Evolutionary conservation across 352 stramenopile species (phyloP).

Genomic region (Phytophthora pseudosyringae): DNA sequence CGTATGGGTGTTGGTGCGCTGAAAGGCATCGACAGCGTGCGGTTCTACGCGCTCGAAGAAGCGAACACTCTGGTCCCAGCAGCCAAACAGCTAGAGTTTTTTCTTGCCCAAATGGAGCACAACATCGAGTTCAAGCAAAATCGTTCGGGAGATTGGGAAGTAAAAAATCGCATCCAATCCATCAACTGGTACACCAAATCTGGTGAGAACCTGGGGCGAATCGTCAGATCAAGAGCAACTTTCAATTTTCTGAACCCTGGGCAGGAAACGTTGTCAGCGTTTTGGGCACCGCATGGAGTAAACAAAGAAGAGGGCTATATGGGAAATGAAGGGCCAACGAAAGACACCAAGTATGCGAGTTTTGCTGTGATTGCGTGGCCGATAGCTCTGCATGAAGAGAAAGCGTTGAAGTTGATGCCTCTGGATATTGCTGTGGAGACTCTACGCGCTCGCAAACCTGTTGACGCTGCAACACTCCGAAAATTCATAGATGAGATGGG

Average conservation of each 20-base stretch:
- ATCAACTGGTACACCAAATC: slow-evolving; percentile 14
- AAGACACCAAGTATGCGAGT: slow-evolving; percentile 18
- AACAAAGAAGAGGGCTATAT: slow-evolving; percentile 17
- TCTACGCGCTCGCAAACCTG: background rate
- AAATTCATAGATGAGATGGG: background rate
- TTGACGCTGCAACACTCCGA: slow-evolving; percentile 4
- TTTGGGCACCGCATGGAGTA: slow-evolving; percentile 17
- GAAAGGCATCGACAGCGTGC: background rate
- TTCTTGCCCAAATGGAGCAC: slow-evolving; percentile 10
- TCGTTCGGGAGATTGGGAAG: background rate
- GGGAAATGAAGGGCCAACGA: slow-evolving; percentile 24
- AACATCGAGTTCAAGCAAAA: slow-evolving; percentile 10
- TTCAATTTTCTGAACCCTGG: slow-evolving; percentile 37
- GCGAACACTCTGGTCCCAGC: too few relatives aligned
- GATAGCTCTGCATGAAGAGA: background rate
- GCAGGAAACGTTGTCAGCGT: slow-evolving; percentile 11
- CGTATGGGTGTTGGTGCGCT: too few relatives aligned
- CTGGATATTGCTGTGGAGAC: slow-evolving; percentile 4
- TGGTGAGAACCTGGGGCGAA: slow-evolving; percentile 10
- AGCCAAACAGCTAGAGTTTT: too few relatives aligned
- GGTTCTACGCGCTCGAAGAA: too few relatives aligned
- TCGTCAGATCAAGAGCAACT: background rate
- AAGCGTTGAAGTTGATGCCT: slow-evolving; percentile 12
- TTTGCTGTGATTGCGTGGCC: slow-evolving; percentile 35
- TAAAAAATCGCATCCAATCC: slow-evolving; percentile 8